A percentile compares a stretch with the other conserved stretches of the same genome.
Evolutionary conservation across 2,329 filamentous ascomycete genomes (phyloP).

Genomic region (Cladosporium sphaerospermum): DNA sequence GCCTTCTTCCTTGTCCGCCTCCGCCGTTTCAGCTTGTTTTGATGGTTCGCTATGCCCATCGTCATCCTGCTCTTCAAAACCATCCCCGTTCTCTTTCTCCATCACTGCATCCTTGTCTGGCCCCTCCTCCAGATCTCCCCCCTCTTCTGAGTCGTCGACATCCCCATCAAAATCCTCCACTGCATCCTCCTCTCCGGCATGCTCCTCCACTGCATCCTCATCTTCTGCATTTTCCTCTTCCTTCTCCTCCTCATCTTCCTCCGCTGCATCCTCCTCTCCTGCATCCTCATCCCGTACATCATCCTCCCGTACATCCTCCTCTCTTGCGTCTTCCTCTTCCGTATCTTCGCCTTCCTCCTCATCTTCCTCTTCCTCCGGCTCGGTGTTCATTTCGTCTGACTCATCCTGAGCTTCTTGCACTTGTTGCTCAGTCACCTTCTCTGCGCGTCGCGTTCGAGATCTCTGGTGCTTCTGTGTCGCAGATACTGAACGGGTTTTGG

Average conservation of each 20-base stretch:
- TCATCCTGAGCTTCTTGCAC: background rate
- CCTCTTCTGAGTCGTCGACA: background rate
- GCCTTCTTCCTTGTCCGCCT: background rate
- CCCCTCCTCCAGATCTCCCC: background rate
- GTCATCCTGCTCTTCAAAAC: background rate
- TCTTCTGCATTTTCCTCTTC: background rate
- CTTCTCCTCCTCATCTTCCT: background rate
- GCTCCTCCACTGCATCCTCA: background rate
- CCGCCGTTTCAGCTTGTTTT: background rate
- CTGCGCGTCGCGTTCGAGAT: background rate
- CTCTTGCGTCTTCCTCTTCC: background rate
- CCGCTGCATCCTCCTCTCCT: background rate
- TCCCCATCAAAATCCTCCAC: background rate
- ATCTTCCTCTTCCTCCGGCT: background rate
- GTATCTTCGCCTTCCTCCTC: background rate
- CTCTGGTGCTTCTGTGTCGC: background rate
- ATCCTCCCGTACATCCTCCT: background rate
- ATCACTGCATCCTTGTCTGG: background rate
- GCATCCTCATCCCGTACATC: background rate
- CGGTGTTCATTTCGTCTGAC: background rate
- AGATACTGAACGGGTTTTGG: background rate
- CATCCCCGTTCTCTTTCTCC: background rate
- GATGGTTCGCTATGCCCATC: background rate
- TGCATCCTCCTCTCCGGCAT: background rate
- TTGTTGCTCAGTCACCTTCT: background rate